These are phyloP conservation scores for Simmondsia chinensis DNA, from an alignment of 148 eudicot species.

Conservation along the genomic window DNA sequence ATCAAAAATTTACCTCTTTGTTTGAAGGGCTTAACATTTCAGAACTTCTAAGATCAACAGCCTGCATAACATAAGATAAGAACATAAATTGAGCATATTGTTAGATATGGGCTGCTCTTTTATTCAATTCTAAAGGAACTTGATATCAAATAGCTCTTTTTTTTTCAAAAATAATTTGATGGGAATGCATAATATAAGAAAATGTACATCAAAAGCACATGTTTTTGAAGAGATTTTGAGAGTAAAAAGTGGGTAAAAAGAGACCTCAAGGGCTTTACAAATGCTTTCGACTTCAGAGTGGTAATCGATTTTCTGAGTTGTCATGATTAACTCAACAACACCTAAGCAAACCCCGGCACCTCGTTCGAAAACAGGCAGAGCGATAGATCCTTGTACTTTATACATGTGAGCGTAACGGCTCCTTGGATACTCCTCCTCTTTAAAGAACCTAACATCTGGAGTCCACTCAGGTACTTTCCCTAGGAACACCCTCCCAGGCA, in stretches of 20 bases:
- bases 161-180: neutral
- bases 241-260: constrained; percentile 7
- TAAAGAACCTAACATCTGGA: constrained; percentile 56
- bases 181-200: neutral
- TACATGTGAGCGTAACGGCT: constrained; percentile 30
- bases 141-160: no score
- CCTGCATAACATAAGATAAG: constrained; percentile 32
- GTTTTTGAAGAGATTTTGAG: neutral
- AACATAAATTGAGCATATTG: constrained; percentile 7
- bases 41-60: constrained; percentile 64
- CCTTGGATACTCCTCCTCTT: constrained; percentile 50
- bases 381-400: constrained; percentile 57
- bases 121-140: neutral
- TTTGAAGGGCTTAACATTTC: constrained; percentile 29
- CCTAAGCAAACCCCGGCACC: constrained; percentile 57
- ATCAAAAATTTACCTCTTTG: constrained; percentile 29
- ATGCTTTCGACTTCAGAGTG: constrained; percentile 57
- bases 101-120: neutral
- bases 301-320: constrained; percentile 40
- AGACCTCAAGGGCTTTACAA: constrained; percentile 74
- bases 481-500: constrained; percentile 65
- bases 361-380: constrained; percentile 66
- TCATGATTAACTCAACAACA: constrained; percentile 63
- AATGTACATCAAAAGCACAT: neutral
- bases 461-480: constrained; percentile 68